These are phyloP conservation scores for Nicotiana benthamiana DNA, from an alignment of 257 asterid genomes.

Conservation along the genomic window DNA sequence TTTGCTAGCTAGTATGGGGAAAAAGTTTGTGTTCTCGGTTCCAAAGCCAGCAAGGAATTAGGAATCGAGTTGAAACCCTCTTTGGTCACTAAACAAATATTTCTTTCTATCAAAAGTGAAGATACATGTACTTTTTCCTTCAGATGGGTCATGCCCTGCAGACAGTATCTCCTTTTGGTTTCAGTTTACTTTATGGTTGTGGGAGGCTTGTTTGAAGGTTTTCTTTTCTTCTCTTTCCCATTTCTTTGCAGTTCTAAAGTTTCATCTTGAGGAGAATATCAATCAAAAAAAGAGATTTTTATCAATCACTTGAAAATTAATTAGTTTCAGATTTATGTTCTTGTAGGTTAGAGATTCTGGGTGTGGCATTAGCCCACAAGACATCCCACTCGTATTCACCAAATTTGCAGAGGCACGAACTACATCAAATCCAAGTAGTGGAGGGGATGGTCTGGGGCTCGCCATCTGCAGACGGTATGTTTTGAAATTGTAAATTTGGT, in stretches of 20 bases:
- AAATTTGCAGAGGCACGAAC: slow-evolving; percentile 33
- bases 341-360: slow-evolving; percentile 60
- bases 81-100: background rate
- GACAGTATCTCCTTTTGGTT: background rate
- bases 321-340: background rate
- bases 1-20: background rate
- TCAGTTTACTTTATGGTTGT: background rate
- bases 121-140: background rate
- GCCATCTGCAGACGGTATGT: slow-evolving; percentile 68
- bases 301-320: background rate
- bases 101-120: background rate
- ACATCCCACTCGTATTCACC: slow-evolving; percentile 52
- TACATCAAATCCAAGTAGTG: slow-evolving; percentile 26
- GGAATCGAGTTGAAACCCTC: background rate
- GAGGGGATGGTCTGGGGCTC: slow-evolving; percentile 57
- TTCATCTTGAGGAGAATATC: background rate
- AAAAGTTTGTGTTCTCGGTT: background rate
- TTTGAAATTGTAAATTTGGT: background rate
- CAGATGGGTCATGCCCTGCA: background rate
- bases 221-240: background rate
- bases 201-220: background rate
- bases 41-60: background rate
- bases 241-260: background rate
- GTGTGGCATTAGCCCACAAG: slow-evolving; percentile 46
- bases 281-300: background rate